Evolutionary conservation across 352 stramenopile species (phyloP).

Genomic region (Globisporangium cystogenes): DNA sequence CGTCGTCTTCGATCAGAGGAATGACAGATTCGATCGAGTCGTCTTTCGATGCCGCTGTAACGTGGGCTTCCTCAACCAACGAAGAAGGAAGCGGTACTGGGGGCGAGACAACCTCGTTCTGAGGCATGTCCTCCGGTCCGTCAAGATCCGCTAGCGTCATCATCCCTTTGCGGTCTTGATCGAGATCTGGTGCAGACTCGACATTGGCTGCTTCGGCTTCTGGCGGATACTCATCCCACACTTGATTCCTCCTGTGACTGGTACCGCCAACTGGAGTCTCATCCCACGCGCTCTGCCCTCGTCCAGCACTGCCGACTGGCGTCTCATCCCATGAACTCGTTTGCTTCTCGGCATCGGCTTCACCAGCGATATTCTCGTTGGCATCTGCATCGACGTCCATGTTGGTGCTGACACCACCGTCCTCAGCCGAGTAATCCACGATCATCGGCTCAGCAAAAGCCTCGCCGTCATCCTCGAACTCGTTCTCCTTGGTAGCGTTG

Average conservation of each 20-base stretch:
- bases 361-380: neutral
- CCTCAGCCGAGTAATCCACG: neutral
- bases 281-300: constrained; percentile 5
- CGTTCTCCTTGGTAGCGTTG: too few relatives aligned
- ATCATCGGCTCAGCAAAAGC: neutral
- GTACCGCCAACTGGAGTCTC: constrained; percentile 5
- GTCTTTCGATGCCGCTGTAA: neutral
- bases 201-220: neutral
- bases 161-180: neutral
- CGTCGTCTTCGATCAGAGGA: constrained; percentile 1
- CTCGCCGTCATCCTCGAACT: neutral
- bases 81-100: neutral
- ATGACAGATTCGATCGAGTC: constrained; percentile 1
- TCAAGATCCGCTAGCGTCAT: constrained; percentile 3
- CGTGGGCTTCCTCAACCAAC: neutral
- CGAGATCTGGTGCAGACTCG: neutral
- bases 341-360: neutral
- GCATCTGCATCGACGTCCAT: neutral
- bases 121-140: neutral
- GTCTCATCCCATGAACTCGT: constrained; percentile 1
- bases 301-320: neutral
- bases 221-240: constrained; percentile 2
- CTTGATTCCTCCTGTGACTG: neutral
- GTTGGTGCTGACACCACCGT: neutral
- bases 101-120: neutral